Conservation (phyloP, 208 protist species). For the Trypanosomatidae sp. region DNA sequence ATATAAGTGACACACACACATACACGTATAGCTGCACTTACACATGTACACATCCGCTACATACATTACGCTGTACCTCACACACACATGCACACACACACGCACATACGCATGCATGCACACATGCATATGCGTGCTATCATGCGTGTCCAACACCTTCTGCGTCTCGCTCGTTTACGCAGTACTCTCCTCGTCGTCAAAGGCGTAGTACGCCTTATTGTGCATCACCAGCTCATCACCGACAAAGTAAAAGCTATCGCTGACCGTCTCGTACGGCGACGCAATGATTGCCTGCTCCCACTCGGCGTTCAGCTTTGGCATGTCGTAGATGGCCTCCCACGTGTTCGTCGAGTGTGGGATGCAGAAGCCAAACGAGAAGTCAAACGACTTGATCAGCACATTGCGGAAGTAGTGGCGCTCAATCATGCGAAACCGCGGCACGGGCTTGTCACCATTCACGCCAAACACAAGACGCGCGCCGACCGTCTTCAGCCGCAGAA, state of each 20-base stretch:
- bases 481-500: constrained; percentile 58
- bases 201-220: constrained; percentile 90
- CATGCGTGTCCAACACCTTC: background rate
- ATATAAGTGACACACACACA: no score
- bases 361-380: constrained; percentile 94
- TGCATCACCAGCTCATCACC: constrained; percentile 91
- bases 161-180: no score
- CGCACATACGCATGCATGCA: constrained; percentile 1
- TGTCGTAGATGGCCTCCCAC: constrained; percentile 93
- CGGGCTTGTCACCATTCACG: constrained; percentile 72
- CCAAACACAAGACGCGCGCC: constrained; percentile 88
- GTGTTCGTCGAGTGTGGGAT: constrained; percentile 94
- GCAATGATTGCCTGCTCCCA: constrained; percentile 80
- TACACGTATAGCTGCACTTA: background rate
- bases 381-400: constrained; percentile 89
- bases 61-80: background rate
- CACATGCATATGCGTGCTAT: background rate
- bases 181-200: constrained; percentile 24
- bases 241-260: constrained; percentile 96
- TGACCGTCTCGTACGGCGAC: constrained; percentile 82
- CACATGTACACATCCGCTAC: background rate
- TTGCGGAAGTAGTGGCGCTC: constrained; percentile 95
- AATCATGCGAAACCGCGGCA: constrained; percentile 93
- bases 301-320: constrained; percentile 80
- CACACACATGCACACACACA: background rate